Evolutionary conservation across 257 asterid genomes (phyloP).

Genomic region (Plantago major): DNA sequence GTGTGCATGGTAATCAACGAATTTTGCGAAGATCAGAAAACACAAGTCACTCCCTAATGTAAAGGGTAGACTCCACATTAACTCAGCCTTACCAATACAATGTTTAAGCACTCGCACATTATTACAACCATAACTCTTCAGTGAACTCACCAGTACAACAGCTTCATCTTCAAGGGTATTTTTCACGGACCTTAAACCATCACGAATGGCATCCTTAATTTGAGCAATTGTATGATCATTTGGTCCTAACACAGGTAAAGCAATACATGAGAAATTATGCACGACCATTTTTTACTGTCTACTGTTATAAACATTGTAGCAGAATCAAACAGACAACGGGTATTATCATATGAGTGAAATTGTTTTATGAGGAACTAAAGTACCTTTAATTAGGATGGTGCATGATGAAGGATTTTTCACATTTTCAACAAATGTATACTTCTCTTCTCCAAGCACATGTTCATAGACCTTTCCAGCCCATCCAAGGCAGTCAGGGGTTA

Average conservation of each 20-base stretch:
- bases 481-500: constrained; percentile 87
- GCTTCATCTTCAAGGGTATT: constrained; percentile 97
- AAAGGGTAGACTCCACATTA: background rate
- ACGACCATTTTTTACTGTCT: constrained; percentile 8
- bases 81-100: background rate
- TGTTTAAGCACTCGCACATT: background rate
- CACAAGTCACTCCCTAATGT: background rate
- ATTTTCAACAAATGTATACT: constrained; percentile 92
- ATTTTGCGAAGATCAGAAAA: background rate
- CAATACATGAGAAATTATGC: background rate
- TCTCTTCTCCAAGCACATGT: constrained; percentile 96
- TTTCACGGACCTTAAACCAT: constrained; percentile 91
- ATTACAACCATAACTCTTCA: background rate
- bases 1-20: background rate
- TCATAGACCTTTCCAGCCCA: constrained; percentile 99
- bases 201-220: constrained; percentile 98
- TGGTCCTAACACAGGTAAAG: constrained; percentile 60
- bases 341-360: background rate
- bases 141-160: constrained; percentile 53
- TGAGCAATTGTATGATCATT: constrained; percentile 99
- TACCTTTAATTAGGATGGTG: constrained; percentile 96
- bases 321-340: background rate
- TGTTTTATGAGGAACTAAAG: constrained; percentile 10
- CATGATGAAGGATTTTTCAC: constrained; percentile 92
- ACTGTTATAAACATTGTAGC: constrained; percentile 2